These are phyloP conservation scores for Penicillium sp. DNA, from an alignment of 2,329 filamentous ascomycete genomes.

Conservation along the genomic window DNA sequence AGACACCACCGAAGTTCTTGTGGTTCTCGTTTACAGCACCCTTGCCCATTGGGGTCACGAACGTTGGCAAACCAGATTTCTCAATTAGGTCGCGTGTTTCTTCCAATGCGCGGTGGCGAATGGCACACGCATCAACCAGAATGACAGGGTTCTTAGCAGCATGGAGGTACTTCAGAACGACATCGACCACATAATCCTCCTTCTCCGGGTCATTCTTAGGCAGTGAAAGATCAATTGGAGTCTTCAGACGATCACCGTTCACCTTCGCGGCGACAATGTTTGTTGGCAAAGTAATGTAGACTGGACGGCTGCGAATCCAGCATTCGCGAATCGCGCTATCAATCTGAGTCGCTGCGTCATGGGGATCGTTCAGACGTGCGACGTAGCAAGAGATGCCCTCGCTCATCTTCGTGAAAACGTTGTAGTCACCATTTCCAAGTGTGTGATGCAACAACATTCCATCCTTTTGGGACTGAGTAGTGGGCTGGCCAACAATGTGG, in stretches of 20 bases:
- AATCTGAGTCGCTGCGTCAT: slow-evolving; percentile 70
- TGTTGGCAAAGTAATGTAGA: slow-evolving; percentile 80
- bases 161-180: slow-evolving; percentile 70
- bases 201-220: slow-evolving; percentile 66
- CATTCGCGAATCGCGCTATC: slow-evolving; percentile 75
- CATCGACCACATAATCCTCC: slow-evolving; percentile 79
- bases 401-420: slow-evolving; percentile 79
- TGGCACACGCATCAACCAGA: slow-evolving; percentile 78
- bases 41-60: slow-evolving; percentile 90
- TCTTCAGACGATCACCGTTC: slow-evolving; percentile 69
- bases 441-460: slow-evolving; percentile 62
- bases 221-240: slow-evolving; percentile 65
- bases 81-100: slow-evolving; percentile 72
- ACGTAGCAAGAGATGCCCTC: slow-evolving; percentile 68
- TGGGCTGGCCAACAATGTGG: slow-evolving; percentile 59
- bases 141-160: slow-evolving; percentile 73
- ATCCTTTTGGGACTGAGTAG: slow-evolving; percentile 48
- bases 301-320: slow-evolving; percentile 70
- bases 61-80: slow-evolving; percentile 73
- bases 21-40: slow-evolving; percentile 75
- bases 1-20: slow-evolving; percentile 77
- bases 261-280: slow-evolving; percentile 77
- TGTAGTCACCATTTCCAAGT: slow-evolving; percentile 74
- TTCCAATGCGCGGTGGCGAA: slow-evolving; percentile 69
- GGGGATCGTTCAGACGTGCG: slow-evolving; percentile 67